phyloP scores from a whole-genome alignment of 345 rosid genomes.

The Eucalyptus brandiana region DNA sequence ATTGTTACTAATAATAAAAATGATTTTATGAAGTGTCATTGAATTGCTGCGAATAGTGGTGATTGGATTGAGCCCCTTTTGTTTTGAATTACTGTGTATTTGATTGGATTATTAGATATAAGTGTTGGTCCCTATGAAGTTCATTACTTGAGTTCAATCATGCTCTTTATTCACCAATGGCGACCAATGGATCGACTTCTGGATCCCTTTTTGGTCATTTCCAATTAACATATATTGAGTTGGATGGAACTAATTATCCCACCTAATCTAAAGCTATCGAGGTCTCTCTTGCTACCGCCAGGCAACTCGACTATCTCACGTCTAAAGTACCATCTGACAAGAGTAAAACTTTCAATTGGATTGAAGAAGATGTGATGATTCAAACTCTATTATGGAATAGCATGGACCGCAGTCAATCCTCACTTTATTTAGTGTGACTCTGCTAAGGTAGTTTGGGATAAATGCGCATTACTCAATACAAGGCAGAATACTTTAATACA shows the following conservation, averaged over 20 bases:
- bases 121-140: not conserved
- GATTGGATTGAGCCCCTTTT: not conserved
- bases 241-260: not conserved
- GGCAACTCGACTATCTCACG: not conserved
- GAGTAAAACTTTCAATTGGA: not conserved
- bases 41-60: not conserved
- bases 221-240: not conserved
- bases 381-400: not conserved
- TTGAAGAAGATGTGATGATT: not conserved
- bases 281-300: not conserved
- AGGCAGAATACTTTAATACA: not conserved
- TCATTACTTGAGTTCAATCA: not conserved
- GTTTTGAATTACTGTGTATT: too few species aligned
- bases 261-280: too few species aligned
- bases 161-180: too few species aligned
- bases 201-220: not conserved
- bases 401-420: not conserved
- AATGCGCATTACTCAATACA: not conserved
- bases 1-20: too few species aligned
- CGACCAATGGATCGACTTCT: too few species aligned
- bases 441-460: not conserved
- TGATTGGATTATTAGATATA: not conserved
- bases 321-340: not conserved
- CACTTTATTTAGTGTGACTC: not conserved
- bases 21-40: not conserved